Evolutionary conservation across 106 monocot genomes (phyloP), one percentile per base, ranked within the genome.

Genomic region (Acorus calamus): DNA sequence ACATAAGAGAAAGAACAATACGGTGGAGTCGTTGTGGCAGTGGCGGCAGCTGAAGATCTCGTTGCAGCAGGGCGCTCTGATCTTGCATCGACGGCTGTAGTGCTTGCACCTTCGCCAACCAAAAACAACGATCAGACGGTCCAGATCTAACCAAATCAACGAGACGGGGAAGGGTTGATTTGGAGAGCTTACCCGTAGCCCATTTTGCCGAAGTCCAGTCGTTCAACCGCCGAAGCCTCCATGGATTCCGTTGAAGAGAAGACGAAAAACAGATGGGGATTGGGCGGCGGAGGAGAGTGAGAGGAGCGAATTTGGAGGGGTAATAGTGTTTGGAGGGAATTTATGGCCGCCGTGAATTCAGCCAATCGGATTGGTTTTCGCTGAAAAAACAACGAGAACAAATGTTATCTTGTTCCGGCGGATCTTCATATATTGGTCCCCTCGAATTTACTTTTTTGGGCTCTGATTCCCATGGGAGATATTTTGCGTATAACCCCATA

Each of bases 41-140:
- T 87, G 87, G 55, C 87, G 87, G 65, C 87, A 87, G 55, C 44
- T 12, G 64, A 83, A 83, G 53, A 83, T 52, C 52, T 78, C 80
- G 55, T 77, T 66, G 71, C 87, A 87, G 66, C 87, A 87, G 4
- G 87, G 83, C 5, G 92, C 92, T 56, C 84, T 74, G 61, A 92
- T 92, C 75, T 67, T 77, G 72, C 92, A 92, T 55, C 87, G 81
- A 69, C 87, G 66, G 59, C 72, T 63, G 45, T 88, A 92, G 59
- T 87, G 92, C 60, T 73, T 54, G 70, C 92, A 92, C 46, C 92
- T 92, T 47, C 28, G 47, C 55, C 8, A 55, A 41, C 9, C 28
- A 64, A 1, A 46, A 50, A 8, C 42, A 49, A 50, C 2, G 51
- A 46, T 28, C 48, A 75, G 42, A 14, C 10, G 4, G 11, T 49